phyloP scores from a whole-genome alignment of 257 asterid species.

The Penstemon eatonii region DNA sequence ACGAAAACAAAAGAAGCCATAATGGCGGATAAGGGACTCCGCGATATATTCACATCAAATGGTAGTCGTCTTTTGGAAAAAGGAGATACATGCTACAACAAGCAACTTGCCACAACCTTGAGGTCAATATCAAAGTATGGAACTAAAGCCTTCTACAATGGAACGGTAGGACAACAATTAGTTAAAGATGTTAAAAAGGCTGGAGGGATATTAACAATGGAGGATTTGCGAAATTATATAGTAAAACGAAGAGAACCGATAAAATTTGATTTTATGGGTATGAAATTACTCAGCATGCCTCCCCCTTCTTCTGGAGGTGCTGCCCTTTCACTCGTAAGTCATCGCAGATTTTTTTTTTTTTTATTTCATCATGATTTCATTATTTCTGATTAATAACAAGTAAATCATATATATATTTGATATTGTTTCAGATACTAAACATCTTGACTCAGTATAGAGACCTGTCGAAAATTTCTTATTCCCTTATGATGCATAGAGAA shows the following conservation, averaged over 20 bases:
- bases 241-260: constrained; percentile 54
- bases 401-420: not conserved
- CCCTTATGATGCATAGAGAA: constrained; percentile 54
- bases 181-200: constrained; percentile 46
- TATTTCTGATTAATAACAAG: too few species aligned
- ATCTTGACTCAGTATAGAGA: constrained; percentile 53
- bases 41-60: constrained; percentile 44
- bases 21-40: constrained; percentile 54
- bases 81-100: constrained; percentile 56
- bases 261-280: constrained; percentile 40
- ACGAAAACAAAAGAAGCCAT: constrained; percentile 37
- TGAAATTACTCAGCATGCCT: constrained; percentile 54
- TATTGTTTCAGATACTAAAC: constrained; percentile 48
- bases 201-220: constrained; percentile 60
- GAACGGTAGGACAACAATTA: constrained; percentile 47
- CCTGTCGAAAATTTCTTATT: constrained; percentile 28
- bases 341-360: not conserved
- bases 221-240: constrained; percentile 49
- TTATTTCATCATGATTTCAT: too few species aligned
- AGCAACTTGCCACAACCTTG: constrained; percentile 43
- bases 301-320: constrained; percentile 82
- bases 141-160: constrained; percentile 47
- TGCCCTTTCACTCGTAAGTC: constrained; percentile 56
- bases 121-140: constrained; percentile 38
- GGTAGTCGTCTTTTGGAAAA: constrained; percentile 42